phyloP scores from a whole-genome alignment of 2,329 filamentous ascomycete species.

The Phaeosphaeriaceae sp. region DNA sequence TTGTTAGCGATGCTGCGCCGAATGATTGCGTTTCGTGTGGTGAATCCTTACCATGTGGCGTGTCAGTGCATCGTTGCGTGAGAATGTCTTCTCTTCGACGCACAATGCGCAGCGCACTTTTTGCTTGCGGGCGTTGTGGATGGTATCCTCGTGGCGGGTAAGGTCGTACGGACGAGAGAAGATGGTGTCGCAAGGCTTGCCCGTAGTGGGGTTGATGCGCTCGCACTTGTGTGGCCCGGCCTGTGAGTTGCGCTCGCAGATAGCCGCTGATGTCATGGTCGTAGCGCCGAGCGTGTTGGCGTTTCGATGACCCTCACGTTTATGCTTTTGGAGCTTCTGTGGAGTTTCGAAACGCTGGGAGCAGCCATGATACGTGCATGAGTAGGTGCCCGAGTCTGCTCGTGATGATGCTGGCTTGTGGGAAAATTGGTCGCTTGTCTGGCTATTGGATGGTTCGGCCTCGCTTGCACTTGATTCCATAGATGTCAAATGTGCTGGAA shows the following conservation, averaged over 20 bases:
- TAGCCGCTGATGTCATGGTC: slow-evolving; percentile 60
- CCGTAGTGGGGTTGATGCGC: slow-evolving; percentile 91
- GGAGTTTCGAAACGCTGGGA: slow-evolving; percentile 87
- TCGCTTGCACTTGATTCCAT: slow-evolving; percentile 69
- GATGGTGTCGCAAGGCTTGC: slow-evolving; percentile 91
- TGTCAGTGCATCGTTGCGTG: slow-evolving; percentile 90
- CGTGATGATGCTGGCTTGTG: slow-evolving; percentile 67
- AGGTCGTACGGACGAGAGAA: slow-evolving; percentile 97
- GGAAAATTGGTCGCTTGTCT: slow-evolving; percentile 45
- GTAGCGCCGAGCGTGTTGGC: slow-evolving; percentile 41
- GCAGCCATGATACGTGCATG: slow-evolving; percentile 94
- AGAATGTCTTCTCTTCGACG: slow-evolving; percentile 96
- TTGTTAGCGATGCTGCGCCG: slow-evolving; percentile 30
- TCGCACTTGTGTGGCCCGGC: slow-evolving; percentile 93
- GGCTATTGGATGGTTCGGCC: slow-evolving; percentile 51
- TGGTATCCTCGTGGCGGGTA: slow-evolving; percentile 95
- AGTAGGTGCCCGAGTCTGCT: slow-evolving; percentile 88
- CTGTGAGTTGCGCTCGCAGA: slow-evolving; percentile 76
- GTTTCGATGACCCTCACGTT: slow-evolving; percentile 84
- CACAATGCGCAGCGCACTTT: slow-evolving; percentile 94
- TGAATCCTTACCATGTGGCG: slow-evolving; percentile 71
- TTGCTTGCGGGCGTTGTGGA: slow-evolving; percentile 92
- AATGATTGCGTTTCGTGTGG: slow-evolving; percentile 10
- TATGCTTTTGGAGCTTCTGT: slow-evolving; percentile 88
- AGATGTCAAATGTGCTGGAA: slow-evolving; percentile 64